Evolutionary conservation across 345 rosid species (phyloP).

Genomic region (Garcia nutans): DNA sequence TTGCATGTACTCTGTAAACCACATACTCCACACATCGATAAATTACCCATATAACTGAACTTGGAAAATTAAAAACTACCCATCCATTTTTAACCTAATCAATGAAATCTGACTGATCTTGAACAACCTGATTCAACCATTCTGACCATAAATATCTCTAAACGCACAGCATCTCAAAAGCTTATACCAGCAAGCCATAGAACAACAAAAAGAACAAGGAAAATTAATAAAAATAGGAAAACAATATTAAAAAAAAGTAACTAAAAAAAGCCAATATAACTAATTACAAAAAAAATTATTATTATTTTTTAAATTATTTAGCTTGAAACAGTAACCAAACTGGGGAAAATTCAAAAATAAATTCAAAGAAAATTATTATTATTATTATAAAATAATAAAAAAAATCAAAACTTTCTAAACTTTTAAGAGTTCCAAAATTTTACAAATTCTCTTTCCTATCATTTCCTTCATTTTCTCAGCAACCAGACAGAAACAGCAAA

Average conservation of each 20-base stretch:
- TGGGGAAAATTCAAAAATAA: background rate
- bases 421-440: background rate
- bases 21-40: slow-evolving; percentile 28
- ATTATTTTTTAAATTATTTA: no score
- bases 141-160: slow-evolving; percentile 48
- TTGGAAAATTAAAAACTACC: slow-evolving; percentile 28
- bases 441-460: background rate
- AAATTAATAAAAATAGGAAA: slow-evolving; percentile 17
- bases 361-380: background rate
- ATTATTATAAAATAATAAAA: background rate
- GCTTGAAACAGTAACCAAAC: background rate
- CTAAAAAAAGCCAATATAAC: slow-evolving; percentile 1
- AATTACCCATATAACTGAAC: slow-evolving; percentile 22
- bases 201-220: slow-evolving; percentile 29
- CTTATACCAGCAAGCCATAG: slow-evolving; percentile 39
- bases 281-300: background rate
- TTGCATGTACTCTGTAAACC: slow-evolving; percentile 24
- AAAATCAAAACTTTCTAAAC: background rate
- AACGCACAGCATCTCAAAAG: slow-evolving; percentile 48
- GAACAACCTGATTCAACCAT: slow-evolving; percentile 42
- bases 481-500: slow-evolving; percentile 11
- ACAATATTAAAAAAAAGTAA: no score
- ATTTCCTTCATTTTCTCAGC: slow-evolving; percentile 9
- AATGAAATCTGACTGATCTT: slow-evolving; percentile 15
- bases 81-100: slow-evolving; percentile 34